Conservation (phyloP, 306 rosid genomes). For the Ormosia emarginata region DNA sequence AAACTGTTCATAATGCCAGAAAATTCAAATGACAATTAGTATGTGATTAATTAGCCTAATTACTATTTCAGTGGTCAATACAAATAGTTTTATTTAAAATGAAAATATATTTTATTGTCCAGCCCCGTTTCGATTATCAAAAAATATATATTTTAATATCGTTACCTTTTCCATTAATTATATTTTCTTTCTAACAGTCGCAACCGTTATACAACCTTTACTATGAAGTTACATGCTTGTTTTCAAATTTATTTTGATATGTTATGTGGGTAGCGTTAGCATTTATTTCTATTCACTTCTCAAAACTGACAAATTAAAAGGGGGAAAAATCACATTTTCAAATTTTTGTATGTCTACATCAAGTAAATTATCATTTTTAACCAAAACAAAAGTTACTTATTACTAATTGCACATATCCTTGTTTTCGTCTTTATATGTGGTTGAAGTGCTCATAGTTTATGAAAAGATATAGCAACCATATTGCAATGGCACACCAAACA, state of each 20-base stretch:
- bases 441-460: background rate
- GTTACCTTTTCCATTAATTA: too few species aligned
- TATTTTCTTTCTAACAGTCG: too few species aligned
- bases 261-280: background rate
- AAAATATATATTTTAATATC: too few species aligned
- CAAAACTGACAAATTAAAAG: background rate
- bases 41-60: too few species aligned
- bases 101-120: too few species aligned
- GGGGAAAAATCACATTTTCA: background rate
- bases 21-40: background rate
- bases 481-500: constrained; percentile 10
- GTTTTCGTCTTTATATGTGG: background rate
- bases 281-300: background rate
- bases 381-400: too few species aligned
- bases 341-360: background rate
- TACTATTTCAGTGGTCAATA: too few species aligned
- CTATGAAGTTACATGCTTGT: too few species aligned
- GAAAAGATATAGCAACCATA: constrained; percentile 21
- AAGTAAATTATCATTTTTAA: too few species aligned
- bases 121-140: too few species aligned
- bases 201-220: too few species aligned
- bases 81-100: too few species aligned
- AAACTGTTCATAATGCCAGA: background rate
- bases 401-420: background rate
- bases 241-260: background rate